Percentiles rank a stretch among this genome's conserved stretches.
These are phyloP conservation scores for Conidiobolus incongruus DNA, from an alignment of 371 early-diverging fungal species.

Conservation along the genomic window DNA sequence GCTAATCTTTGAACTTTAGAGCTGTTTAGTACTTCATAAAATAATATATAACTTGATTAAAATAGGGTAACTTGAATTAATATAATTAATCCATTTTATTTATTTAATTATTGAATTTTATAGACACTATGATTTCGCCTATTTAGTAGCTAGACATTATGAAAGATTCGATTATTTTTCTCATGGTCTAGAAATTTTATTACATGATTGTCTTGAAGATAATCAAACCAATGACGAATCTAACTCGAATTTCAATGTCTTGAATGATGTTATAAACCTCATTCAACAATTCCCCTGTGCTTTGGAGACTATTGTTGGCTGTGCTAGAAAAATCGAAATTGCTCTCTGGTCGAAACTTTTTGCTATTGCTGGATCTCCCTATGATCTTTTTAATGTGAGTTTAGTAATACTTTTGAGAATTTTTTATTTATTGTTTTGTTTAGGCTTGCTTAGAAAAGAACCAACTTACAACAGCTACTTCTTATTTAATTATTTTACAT, in stretches of 20 bases:
- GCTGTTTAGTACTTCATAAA: too few relatives aligned
- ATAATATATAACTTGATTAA: too few relatives aligned
- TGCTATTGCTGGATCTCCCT: constrained; percentile 48
- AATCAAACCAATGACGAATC: constrained; percentile 26
- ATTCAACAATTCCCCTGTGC: constrained; percentile 46
- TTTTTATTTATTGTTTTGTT: constrained; percentile 57
- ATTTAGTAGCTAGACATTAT: too few relatives aligned
- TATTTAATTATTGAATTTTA: too few relatives aligned
- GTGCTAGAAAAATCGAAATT: constrained; percentile 76
- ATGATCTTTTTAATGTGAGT: too few relatives aligned
- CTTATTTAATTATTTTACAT: constrained; percentile 64
- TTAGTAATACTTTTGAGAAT: too few relatives aligned
- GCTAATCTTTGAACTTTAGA: too few relatives aligned
- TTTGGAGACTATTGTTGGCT: constrained; percentile 64
- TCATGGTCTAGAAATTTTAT: constrained; percentile 60
- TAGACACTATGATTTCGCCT: too few relatives aligned
- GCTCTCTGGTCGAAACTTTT: constrained; percentile 73
- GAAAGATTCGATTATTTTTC: constrained; percentile 49
- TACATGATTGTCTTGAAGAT: constrained; percentile 61
- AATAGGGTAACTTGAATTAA: too few relatives aligned
- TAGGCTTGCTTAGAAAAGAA: constrained; percentile 42
- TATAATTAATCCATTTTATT: too few relatives aligned
- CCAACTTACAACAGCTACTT: constrained; percentile 52
- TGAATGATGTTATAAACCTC: constrained; percentile 43
- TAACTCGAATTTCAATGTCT: constrained; percentile 1